Conservation (phyloP, 2,329 filamentous ascomycete genomes). For the Cercospora berteroae region DNA sequence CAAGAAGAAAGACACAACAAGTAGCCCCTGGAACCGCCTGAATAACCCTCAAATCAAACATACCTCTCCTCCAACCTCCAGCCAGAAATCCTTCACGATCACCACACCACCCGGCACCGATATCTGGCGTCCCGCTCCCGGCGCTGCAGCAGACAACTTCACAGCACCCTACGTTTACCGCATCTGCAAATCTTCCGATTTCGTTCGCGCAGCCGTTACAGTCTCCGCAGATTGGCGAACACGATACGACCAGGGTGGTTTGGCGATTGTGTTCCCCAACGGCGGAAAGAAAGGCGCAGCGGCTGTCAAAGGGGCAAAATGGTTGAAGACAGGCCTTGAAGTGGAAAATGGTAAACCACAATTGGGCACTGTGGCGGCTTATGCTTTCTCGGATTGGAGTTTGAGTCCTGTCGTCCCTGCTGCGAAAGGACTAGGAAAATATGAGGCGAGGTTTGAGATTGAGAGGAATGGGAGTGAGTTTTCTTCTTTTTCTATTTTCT, state of each 20-base stretch:
- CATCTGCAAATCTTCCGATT: conserved; percentile 13
- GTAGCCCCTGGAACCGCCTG: conserved; percentile 15
- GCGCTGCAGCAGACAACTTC: conserved; percentile 18
- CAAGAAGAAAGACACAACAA: not conserved
- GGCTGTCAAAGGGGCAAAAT: conserved; percentile 9
- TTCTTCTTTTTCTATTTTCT: not conserved
- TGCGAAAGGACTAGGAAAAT: conserved; percentile 1
- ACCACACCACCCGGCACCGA: conserved; percentile 21
- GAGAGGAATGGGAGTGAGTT: conserved; percentile 48
- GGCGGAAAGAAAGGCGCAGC: not conserved
- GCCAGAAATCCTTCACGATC: conserved; percentile 19
- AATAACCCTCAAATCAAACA: conserved; percentile 19
- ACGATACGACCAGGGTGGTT: conserved; percentile 21
- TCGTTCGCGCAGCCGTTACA: conserved; percentile 17
- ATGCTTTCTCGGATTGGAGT: conserved; percentile 22
- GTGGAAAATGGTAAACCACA: conserved; percentile 19
- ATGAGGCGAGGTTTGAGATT: conserved; percentile 19
- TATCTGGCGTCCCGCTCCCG: conserved; percentile 22
- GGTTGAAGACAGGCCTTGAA: conserved; percentile 20
- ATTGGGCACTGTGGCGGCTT: conserved; percentile 19
- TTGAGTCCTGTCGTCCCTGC: conserved; percentile 20
- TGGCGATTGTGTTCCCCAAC: conserved; percentile 18
- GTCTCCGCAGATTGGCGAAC: conserved; percentile 20
- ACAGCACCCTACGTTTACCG: conserved; percentile 23
- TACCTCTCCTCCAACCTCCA: not conserved